Conservation (phyloP, 2,329 filamentous ascomycete genomes). For the Ustilaginoidea virens region DNA sequence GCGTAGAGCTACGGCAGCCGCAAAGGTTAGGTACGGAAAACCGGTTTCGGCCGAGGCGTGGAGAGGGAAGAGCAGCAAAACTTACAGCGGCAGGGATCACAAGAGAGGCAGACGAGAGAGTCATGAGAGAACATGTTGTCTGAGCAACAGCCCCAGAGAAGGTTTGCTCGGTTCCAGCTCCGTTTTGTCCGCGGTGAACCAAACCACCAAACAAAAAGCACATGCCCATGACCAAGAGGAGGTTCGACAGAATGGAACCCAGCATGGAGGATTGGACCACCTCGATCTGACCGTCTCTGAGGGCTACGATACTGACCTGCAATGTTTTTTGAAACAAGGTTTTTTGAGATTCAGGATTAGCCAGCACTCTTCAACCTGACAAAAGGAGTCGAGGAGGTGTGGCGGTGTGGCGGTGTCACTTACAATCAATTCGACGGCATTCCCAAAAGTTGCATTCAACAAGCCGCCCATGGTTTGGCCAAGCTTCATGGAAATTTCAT, state of each 20-base stretch:
- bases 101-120: constrained; percentile 59
- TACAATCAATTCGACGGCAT: constrained; percentile 67
- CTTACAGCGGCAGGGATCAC: constrained; percentile 59
- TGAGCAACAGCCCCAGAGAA: constrained; percentile 68
- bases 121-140: constrained; percentile 62
- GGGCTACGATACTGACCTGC: constrained; percentile 81
- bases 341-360: constrained; percentile 4
- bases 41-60: no score
- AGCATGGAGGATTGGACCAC: constrained; percentile 98
- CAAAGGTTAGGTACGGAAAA: no score
- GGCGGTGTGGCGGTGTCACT: no score
- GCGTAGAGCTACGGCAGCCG: constrained; percentile 53
- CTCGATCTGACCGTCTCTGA: constrained; percentile 72
- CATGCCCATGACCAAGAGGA: constrained; percentile 73
- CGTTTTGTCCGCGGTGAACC: constrained; percentile 39
- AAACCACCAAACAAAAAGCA: constrained; percentile 66
- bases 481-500: constrained; percentile 57
- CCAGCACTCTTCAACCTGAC: background rate
- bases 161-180: constrained; percentile 46
- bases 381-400: no score
- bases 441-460: constrained; percentile 65
- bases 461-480: constrained; percentile 61
- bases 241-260: constrained; percentile 86
- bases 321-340: no score
- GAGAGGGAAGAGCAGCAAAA: no score